Evolutionary conservation across 169 alveolate species (phyloP).

Genomic region (Plasmodium billcollinsi): DNA sequence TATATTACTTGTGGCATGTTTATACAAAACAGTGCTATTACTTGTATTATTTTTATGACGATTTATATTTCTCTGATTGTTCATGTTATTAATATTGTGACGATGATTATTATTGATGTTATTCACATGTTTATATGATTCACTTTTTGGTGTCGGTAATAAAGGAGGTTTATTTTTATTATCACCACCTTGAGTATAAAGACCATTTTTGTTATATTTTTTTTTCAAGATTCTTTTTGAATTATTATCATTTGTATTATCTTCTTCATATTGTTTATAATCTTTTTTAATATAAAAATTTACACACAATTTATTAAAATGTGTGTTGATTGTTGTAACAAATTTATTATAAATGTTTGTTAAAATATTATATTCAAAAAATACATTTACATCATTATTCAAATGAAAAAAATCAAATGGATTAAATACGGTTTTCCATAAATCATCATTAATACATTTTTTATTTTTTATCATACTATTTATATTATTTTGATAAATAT

Average conservation of each 20-base stretch:
- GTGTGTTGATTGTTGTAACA: background rate
- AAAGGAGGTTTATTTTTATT: constrained; percentile 42
- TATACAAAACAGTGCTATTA: constrained; percentile 21
- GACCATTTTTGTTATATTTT: background rate
- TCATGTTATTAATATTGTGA: constrained; percentile 6
- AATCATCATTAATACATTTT: constrained; percentile 8
- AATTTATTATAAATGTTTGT: background rate
- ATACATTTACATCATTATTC: constrained; percentile 27
- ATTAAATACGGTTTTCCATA: constrained; percentile 38
- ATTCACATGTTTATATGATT: background rate
- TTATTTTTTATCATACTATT: constrained; percentile 13
- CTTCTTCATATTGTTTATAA: background rate
- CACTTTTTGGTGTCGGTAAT: constrained; percentile 19
- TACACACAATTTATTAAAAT: constrained; percentile 7
- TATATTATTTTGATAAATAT: constrained; percentile 29
- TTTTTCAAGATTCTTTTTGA: background rate
- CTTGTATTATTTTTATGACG: background rate
- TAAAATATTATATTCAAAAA: constrained; percentile 39
- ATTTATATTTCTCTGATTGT: background rate
- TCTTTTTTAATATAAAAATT: constrained; percentile 12
- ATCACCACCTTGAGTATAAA: constrained; percentile 1
- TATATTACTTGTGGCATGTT: background rate
- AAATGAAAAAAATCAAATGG: constrained; percentile 45
- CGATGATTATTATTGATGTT: background rate
- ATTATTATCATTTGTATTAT: background rate